Conservation (phyloP, 805 yeast species). For the Candida sanyiensis region DNA sequence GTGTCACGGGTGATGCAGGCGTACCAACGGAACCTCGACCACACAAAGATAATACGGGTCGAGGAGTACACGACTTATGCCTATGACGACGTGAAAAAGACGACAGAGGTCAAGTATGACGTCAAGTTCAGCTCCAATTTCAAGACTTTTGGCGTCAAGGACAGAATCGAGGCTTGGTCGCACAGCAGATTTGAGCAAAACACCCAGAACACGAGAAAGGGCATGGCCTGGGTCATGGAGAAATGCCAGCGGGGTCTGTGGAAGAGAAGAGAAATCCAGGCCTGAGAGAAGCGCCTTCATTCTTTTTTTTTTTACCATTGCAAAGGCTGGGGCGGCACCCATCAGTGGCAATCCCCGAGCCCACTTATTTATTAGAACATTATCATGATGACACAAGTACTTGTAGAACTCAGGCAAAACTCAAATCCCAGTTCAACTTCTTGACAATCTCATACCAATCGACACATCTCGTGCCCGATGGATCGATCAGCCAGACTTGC, state of each 20-base stretch:
- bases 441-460: constrained; percentile 71
- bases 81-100: constrained; percentile 26
- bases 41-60: constrained; percentile 66
- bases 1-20: constrained; percentile 46
- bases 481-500: constrained; percentile 38
- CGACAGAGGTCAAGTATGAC: constrained; percentile 46
- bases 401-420: constrained; percentile 46
- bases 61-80: constrained; percentile 68
- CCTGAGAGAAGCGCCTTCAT: neutral
- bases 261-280: constrained; percentile 18
- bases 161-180: constrained; percentile 80
- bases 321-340: too few relatives aligned
- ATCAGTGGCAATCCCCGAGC: too few relatives aligned
- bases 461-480: constrained; percentile 51
- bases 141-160: constrained; percentile 53
- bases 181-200: constrained; percentile 63
- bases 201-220: constrained; percentile 57
- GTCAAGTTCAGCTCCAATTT: constrained; percentile 74
- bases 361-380: neutral
- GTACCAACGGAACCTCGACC: constrained; percentile 81
- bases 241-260: constrained; percentile 34
- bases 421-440: constrained; percentile 69
- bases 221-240: constrained; percentile 75
- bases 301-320: too few relatives aligned
- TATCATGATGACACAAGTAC: neutral